phyloP scores from a whole-genome alignment of 2,329 filamentous ascomycete genomes.

The Monilinia fructicola region DNA sequence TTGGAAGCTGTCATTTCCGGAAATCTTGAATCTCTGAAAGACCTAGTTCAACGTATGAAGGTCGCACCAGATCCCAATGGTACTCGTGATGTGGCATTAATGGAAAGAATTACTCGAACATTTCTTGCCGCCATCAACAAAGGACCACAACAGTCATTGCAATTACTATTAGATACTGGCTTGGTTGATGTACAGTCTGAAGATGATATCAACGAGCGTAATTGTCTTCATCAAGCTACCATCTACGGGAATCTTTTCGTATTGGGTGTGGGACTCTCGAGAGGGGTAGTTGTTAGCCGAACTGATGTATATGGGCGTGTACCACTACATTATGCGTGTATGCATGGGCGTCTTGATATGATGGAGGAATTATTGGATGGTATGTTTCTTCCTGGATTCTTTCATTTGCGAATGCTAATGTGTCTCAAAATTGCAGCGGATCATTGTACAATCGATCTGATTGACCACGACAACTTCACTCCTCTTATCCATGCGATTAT shows the following conservation, averaged over 20 bases:
- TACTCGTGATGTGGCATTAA: constrained; percentile 55
- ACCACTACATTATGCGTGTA: constrained; percentile 92
- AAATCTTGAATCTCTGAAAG: constrained; percentile 73
- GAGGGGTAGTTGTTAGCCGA: constrained; percentile 72
- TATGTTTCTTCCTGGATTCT: constrained; percentile 37
- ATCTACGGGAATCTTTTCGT: constrained; percentile 87
- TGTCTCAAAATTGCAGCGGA: constrained; percentile 50
- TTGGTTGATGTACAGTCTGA: constrained; percentile 89
- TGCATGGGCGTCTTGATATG: constrained; percentile 87
- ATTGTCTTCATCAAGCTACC: constrained; percentile 93
- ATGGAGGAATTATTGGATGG: constrained; percentile 69
- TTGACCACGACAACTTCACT: constrained; percentile 97
- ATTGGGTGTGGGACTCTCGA: constrained; percentile 70
- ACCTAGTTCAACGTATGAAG: constrained; percentile 75
- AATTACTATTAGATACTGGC: constrained; percentile 73
- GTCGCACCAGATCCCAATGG: constrained; percentile 55
- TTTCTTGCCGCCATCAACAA: constrained; percentile 90
- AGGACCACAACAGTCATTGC: constrained; percentile 73
- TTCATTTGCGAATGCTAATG: neutral
- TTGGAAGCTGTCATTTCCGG: constrained; percentile 83
- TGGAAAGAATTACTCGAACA: constrained; percentile 80
- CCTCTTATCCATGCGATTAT: constrained; percentile 94
- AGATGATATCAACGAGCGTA: constrained; percentile 96
- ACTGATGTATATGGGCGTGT: constrained; percentile 93
- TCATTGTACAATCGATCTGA: constrained; percentile 75